Conservation (phyloP, 2,329 filamentous ascomycete species). For the Fusarium zealandicum region DNA sequence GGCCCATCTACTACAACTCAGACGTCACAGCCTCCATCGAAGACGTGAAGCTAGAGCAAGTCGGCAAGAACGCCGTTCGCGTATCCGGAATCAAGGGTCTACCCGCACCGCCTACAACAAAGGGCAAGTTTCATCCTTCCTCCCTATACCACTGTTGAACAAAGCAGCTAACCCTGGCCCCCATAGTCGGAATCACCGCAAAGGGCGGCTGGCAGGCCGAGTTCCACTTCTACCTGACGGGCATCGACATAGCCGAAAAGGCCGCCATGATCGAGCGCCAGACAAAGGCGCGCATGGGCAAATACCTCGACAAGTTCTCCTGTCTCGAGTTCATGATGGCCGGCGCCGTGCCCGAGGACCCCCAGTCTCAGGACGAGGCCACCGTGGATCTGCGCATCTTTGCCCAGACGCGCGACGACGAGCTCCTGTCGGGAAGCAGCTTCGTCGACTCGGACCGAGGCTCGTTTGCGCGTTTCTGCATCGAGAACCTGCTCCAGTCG, state of each 20-base stretch:
- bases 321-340: constrained; percentile 44
- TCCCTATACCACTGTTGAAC: too few relatives aligned
- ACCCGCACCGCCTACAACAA: constrained; percentile 45
- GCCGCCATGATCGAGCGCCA: constrained; percentile 51
- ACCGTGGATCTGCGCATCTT: constrained; percentile 56
- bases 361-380: constrained; percentile 51
- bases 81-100: constrained; percentile 46
- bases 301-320: constrained; percentile 46
- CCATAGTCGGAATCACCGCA: constrained; percentile 49
- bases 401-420: constrained; percentile 52
- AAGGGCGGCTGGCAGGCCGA: constrained; percentile 53
- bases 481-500: constrained; percentile 45
- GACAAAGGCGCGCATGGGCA: constrained; percentile 41
- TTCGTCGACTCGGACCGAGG: constrained; percentile 18
- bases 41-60: constrained; percentile 55
- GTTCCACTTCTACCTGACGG: constrained; percentile 51
- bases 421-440: constrained; percentile 33
- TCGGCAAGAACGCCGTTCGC: constrained; percentile 43
- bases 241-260: constrained; percentile 52
- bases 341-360: constrained; percentile 49
- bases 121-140: constrained; percentile 16
- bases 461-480: constrained; percentile 30
- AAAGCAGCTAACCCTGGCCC: not conserved
- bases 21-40: constrained; percentile 51
- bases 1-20: constrained; percentile 51